Evolutionary conservation across 2,329 filamentous ascomycete species (phyloP).

Genomic region (Myriosclerotinia scirpicola): DNA sequence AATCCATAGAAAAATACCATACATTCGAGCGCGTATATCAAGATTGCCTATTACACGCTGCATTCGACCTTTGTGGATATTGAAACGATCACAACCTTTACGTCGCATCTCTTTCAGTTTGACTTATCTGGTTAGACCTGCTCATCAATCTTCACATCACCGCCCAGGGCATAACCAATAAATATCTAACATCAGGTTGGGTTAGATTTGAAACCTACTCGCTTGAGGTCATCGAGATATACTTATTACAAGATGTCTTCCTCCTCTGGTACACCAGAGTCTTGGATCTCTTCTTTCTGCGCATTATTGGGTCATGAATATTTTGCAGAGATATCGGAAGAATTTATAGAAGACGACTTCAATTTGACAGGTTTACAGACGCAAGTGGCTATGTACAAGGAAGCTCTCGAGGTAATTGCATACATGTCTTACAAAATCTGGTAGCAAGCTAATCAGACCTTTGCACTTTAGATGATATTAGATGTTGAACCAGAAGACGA

Average conservation of each 20-base stretch:
- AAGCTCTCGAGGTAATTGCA: conserved; percentile 74
- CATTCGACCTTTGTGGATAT: conserved; percentile 6
- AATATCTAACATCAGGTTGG: conserved; percentile 10
- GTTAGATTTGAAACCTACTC: neutral
- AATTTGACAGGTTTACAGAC: conserved; percentile 93
- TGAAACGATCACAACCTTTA: neutral
- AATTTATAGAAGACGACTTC: conserved; percentile 99
- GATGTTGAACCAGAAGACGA: conserved; percentile 97
- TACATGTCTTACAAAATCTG: neutral
- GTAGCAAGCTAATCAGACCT: conserved; percentile 25
- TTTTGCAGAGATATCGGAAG: conserved; percentile 97
- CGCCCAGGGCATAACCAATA: neutral
- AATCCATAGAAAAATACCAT: neutral
- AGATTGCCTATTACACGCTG: neutral
- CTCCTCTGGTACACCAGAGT: conserved; percentile 57
- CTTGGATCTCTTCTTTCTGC: conserved; percentile 98
- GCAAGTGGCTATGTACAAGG: conserved; percentile 98
- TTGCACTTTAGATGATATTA: conserved; percentile 75
- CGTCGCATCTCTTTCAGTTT: neutral
- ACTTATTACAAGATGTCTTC: conserved; percentile 37
- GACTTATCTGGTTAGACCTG: neutral
- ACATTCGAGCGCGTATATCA: conserved; percentile 1
- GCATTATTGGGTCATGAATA: conserved; percentile 95
- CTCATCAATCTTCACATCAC: neutral
- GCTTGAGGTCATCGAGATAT: conserved; percentile 1